Evolutionary conservation across 2,329 filamentous ascomycete genomes (phyloP), one percentile per base, ranked within the genome.

Genomic region (Colletotrichum salicis): DNA sequence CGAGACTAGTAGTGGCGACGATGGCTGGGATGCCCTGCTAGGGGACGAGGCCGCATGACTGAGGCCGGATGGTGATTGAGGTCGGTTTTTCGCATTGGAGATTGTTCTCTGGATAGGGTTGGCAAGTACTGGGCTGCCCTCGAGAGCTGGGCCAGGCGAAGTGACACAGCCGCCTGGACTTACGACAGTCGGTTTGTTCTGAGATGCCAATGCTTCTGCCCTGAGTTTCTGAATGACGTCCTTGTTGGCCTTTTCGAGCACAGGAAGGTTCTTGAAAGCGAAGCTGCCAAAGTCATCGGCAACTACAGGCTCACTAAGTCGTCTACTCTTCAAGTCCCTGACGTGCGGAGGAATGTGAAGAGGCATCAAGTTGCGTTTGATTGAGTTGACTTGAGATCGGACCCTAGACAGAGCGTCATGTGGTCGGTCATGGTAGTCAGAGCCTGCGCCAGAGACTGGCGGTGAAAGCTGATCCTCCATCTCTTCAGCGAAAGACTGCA

Each of bases 161-260:
- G 84, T 83, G 55, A 84, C 78, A 45, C 80, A 74, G 10, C 82
- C 82, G 62, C 84, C 83, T 1, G 86, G 84, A 70, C 85, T 88
- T 37, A 82, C 77, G 4, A 81, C 79, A 5, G 84, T 80, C 41
- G 84, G 82, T 77, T 91, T 91, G 77, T 81, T 89, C 75, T 91
- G 89, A 2, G 86, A 83, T 3, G 90, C 95, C 84, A 98, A 88
- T 3, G 96, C 95, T 81, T 98, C 95, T 27, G 95, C 94, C 12
- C 95, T 92, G 69, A 99, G 86, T 80, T 98, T 98, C 77, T 98
- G 95, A 37, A 99, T 97, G 35, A 98, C 95, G 77, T 99, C 96
- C 80, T 99, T 99, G 83, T 99, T 99, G 66, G 96, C 96, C 81
- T 98, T 98, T 78, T 98, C 96, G 22, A 99, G 87, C 24, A 98